Conservation (phyloP, 208 protist genomes). For the Endotrypanum monterogeii region DNA sequence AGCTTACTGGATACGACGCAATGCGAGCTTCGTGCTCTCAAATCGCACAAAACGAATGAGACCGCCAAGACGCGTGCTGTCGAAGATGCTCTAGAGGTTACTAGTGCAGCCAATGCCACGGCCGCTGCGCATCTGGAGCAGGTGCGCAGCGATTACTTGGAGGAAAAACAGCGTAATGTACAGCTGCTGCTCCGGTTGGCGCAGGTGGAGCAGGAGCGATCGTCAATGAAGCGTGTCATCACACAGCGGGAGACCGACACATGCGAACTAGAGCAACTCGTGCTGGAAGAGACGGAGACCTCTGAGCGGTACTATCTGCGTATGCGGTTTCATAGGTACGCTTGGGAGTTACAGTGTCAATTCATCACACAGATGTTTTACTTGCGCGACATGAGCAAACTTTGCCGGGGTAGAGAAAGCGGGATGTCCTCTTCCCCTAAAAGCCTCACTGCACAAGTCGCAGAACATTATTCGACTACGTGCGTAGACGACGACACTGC, state of each 20-base stretch:
- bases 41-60: slow-evolving; percentile 29
- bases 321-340: slow-evolving; percentile 55
- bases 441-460: neutral
- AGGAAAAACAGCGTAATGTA: slow-evolving; percentile 78
- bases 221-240: slow-evolving; percentile 34
- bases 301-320: slow-evolving; percentile 70
- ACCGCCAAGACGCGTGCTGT: slow-evolving; percentile 27
- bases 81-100: slow-evolving; percentile 33
- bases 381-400: slow-evolving; percentile 16
- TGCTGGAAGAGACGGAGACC: slow-evolving; percentile 80
- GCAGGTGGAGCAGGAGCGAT: slow-evolving; percentile 51
- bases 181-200: slow-evolving; percentile 67
- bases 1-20: slow-evolving; percentile 53
- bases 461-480: neutral
- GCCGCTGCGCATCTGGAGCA: slow-evolving; percentile 45
- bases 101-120: slow-evolving; percentile 1
- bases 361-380: slow-evolving; percentile 23
- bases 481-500: neutral
- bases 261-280: slow-evolving; percentile 63
- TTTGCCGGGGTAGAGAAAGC: neutral
- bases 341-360: slow-evolving; percentile 36
- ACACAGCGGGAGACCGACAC: slow-evolving; percentile 38
- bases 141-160: slow-evolving; percentile 56
- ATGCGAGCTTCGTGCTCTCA: slow-evolving; percentile 44
- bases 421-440: slow-evolving; percentile 4